Conservation (phyloP, 2,329 filamentous ascomycete genomes). For the Pyrenochaeta sp. region DNA sequence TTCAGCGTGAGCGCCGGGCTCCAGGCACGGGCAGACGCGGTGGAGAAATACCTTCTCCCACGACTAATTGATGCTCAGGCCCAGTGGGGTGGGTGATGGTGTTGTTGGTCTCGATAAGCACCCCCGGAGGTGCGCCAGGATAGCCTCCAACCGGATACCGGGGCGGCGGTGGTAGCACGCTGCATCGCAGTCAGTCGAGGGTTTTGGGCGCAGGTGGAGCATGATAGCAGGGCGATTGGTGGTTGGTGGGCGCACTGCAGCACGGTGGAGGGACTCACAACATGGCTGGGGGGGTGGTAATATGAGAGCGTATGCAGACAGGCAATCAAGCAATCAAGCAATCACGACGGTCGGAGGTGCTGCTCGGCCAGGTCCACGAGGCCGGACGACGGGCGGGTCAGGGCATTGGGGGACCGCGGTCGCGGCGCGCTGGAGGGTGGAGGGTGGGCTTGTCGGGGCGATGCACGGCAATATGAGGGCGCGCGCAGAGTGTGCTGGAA, state of each 20-base stretch:
- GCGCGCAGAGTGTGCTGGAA: too few species aligned
- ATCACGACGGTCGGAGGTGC: too few species aligned
- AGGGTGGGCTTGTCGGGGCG: constrained; percentile 1
- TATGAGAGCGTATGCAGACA: constrained; percentile 20
- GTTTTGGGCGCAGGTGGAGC: constrained; percentile 23
- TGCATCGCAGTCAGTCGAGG: constrained; percentile 38
- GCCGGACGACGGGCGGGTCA: constrained; percentile 18
- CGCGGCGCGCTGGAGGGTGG: background rate
- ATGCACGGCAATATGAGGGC: constrained; percentile 3
- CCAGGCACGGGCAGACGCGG: background rate
- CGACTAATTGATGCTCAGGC: constrained; percentile 87
- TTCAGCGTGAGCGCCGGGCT: constrained; percentile 25
- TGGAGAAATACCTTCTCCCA: constrained; percentile 78
- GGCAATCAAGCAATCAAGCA: constrained; percentile 28
- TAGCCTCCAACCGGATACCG: constrained; percentile 81
- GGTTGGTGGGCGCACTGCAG: constrained; percentile 20
- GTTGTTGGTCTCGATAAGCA: constrained; percentile 94
- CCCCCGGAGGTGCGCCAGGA: constrained; percentile 75
- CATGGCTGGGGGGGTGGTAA: constrained; percentile 42
- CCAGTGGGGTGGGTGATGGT: constrained; percentile 80
- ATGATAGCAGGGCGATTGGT: constrained; percentile 36
- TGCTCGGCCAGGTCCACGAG: constrained; percentile 22
- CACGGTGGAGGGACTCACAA: constrained; percentile 41
- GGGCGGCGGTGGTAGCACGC: constrained; percentile 81
- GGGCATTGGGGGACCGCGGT: constrained; percentile 6